These are phyloP conservation scores for Globisporangium yorkense DNA, from an alignment of 352 stramenopile genomes.

Conservation along the genomic window DNA sequence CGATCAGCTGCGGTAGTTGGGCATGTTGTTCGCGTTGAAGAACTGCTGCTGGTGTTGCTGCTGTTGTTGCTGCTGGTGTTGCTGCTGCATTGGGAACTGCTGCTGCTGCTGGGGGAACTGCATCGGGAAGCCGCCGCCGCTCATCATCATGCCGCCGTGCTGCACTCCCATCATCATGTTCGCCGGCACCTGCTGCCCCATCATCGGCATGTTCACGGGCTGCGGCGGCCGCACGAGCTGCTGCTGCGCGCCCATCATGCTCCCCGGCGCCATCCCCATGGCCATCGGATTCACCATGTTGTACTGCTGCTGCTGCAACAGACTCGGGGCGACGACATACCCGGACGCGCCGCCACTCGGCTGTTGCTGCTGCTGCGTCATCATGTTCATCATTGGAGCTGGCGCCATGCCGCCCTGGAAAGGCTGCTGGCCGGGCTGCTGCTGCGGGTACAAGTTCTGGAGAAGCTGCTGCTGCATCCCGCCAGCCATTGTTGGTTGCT, in stretches of 20 bases:
- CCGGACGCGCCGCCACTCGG: background rate
- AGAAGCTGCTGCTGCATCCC: constrained; percentile 1
- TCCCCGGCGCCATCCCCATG: constrained; percentile 9
- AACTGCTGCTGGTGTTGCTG: constrained; percentile 5
- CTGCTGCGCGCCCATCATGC: constrained; percentile 9
- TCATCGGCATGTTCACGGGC: constrained; percentile 17
- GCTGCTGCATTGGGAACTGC: constrained; percentile 12
- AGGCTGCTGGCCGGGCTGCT: background rate
- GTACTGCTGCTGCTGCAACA: constrained; percentile 16
- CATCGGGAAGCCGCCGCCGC: constrained; percentile 2
- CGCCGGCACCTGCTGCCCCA: background rate
- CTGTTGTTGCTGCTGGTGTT: constrained; percentile 2
- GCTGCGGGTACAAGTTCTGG: constrained; percentile 5
- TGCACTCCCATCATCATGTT: constrained; percentile 6
- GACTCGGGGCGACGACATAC: constrained; percentile 3
- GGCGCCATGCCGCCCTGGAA: constrained; percentile 2
- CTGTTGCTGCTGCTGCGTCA: background rate
- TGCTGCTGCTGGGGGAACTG: constrained; percentile 8
- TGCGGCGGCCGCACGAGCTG: constrained; percentile 35
- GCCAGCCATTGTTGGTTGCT: background rate
- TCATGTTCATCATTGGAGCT: background rate
- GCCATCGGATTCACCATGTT: constrained; percentile 17
- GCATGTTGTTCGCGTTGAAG: constrained; percentile 6
- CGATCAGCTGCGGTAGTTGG: constrained; percentile 11
- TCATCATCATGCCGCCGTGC: constrained; percentile 13